These are phyloP conservation scores for Cinnamomum micranthum DNA, from an alignment of 164 flowering plant species.

Conservation along the genomic window DNA sequence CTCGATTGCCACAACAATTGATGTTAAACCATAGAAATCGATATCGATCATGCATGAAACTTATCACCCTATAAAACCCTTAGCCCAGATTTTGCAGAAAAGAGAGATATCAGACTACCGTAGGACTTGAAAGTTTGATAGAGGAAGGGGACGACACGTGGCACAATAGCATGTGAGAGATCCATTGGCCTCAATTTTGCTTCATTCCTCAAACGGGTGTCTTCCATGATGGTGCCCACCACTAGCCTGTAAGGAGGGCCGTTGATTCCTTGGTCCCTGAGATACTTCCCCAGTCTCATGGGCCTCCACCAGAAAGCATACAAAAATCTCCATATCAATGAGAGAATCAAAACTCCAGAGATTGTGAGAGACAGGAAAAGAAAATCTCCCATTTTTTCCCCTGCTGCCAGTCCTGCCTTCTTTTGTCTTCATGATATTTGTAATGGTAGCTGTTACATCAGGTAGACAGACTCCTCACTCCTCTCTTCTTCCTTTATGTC, in stretches of 20 bases:
- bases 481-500: too few species aligned
- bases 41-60: too few species aligned
- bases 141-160: slow-evolving; percentile 28
- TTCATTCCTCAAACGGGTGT: slow-evolving; percentile 19
- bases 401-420: neutral
- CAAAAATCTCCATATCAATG: neutral
- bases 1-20: too few species aligned
- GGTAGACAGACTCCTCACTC: too few species aligned
- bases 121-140: slow-evolving; percentile 1
- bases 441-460: too few species aligned
- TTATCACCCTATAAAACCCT: neutral
- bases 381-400: neutral
- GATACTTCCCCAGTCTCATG: slow-evolving; percentile 27
- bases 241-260: slow-evolving; percentile 41
- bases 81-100: neutral
- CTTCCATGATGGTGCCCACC: slow-evolving; percentile 37
- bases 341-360: neutral
- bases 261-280: slow-evolving; percentile 40
- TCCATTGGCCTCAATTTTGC: slow-evolving; percentile 41
- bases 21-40: too few species aligned
- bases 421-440: too few species aligned
- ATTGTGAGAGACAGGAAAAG: slow-evolving; percentile 1
- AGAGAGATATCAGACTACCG: neutral
- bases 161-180: slow-evolving; percentile 32
- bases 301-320: slow-evolving; percentile 48